phyloP scores from a whole-genome alignment of 768 basidiomycete genomes.

The Suillus fuscotomentosus region DNA sequence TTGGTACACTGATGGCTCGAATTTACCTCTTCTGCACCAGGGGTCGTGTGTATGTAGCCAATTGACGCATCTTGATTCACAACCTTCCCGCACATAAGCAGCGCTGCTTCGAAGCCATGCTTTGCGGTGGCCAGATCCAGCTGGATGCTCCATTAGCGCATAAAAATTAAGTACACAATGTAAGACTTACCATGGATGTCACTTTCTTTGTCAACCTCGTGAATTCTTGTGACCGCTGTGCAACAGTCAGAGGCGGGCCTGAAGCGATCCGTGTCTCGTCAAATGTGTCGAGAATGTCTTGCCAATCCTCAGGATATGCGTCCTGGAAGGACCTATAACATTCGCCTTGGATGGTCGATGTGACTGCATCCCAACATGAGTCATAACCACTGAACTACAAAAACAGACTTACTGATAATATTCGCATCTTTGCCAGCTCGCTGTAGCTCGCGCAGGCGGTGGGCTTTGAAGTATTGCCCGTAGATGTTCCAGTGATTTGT shows the following conservation, averaged over 20 bases:
- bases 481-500: too few relatives aligned
- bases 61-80: slow-evolving; percentile 9
- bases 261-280: too few relatives aligned
- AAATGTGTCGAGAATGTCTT: not conserved
- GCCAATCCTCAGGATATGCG: not conserved
- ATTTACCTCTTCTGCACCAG: not conserved
- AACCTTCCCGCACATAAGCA: slow-evolving; percentile 11
- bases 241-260: too few relatives aligned
- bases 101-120: slow-evolving; percentile 11
- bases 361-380: not conserved
- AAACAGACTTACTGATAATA: not conserved
- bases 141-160: not conserved
- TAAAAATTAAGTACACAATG: not conserved
- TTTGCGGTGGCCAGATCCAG: slow-evolving; percentile 3
- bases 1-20: not conserved
- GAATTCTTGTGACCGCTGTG: not conserved
- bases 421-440: not conserved
- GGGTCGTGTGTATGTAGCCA: not conserved
- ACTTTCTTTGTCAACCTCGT: not conserved
- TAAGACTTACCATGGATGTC: not conserved
- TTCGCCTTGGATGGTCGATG: not conserved
- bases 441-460: too few relatives aligned
- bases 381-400: not conserved
- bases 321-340: not conserved
- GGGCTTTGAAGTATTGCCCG: too few relatives aligned